Percentiles rank a stretch among this genome's conserved stretches.
Evolutionary conservation across 106 monocot species (phyloP).

Genomic region (Xerophyta viscosa): DNA sequence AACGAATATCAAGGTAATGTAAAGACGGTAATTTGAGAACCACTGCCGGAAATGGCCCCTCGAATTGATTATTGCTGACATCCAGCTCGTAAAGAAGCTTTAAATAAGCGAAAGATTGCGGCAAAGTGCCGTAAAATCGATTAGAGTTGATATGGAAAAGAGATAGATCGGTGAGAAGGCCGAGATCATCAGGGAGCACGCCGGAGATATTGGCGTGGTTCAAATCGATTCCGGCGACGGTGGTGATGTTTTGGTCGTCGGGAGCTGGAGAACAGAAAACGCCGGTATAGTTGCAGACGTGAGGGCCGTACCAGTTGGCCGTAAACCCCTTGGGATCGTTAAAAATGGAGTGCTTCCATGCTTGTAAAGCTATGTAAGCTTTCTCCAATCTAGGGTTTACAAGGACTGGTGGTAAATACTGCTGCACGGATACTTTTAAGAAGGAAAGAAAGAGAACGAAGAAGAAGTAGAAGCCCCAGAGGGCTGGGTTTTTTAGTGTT

Average conservation of each 20-base stretch:
- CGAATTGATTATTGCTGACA: conserved; percentile 29
- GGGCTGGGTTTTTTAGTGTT: no score
- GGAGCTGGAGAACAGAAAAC: conserved; percentile 42
- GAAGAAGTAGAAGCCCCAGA: conserved; percentile 8
- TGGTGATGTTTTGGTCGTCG: conserved; percentile 22
- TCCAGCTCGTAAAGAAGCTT: conserved; percentile 28
- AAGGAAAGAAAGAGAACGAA: conserved; percentile 10
- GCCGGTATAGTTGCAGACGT: conserved; percentile 51
- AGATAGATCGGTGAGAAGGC: conserved; percentile 13
- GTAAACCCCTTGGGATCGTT: conserved; percentile 42
- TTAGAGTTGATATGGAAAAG: conserved; percentile 27
- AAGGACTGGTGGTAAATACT: not conserved
- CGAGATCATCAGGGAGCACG: conserved; percentile 17
- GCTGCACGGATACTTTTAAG: not conserved
- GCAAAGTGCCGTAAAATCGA: conserved; percentile 10
- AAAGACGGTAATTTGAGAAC: conserved; percentile 31
- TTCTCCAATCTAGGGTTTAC: conserved; percentile 32
- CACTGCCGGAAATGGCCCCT: conserved; percentile 27
- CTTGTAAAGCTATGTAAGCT: conserved; percentile 43
- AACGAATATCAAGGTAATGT: conserved; percentile 35
- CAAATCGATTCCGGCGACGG: conserved; percentile 38
- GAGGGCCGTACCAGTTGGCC: conserved; percentile 39
- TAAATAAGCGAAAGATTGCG: not conserved
- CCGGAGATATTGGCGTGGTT: conserved; percentile 35
- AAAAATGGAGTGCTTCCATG: conserved; percentile 34